Evolutionary conservation across 345 rosid species (phyloP).

Genomic region (Mercurialis annua): DNA sequence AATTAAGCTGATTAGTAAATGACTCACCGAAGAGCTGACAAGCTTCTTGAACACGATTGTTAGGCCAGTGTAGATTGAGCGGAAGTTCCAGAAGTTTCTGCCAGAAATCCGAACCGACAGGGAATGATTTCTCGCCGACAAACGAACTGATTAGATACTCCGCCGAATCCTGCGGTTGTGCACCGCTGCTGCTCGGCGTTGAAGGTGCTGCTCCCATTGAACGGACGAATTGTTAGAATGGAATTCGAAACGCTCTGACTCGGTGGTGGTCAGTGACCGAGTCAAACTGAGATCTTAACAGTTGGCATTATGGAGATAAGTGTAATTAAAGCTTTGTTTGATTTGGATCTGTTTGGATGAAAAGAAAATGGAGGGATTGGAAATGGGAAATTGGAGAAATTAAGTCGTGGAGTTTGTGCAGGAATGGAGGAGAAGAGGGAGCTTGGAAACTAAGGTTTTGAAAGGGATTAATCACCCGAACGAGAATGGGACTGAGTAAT

Average conservation of each 20-base stretch:
- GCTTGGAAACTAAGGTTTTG: constrained; percentile 46
- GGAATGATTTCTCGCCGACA: constrained; percentile 91
- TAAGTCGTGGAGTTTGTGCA: background rate
- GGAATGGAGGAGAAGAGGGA: constrained; percentile 10
- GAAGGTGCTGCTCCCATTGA: constrained; percentile 89
- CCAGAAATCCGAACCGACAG: constrained; percentile 89
- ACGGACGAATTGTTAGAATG: too few species aligned
- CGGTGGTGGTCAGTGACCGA: constrained; percentile 11
- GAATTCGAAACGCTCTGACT: constrained; percentile 4
- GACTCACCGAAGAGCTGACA: constrained; percentile 73
- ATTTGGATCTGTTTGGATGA: constrained; percentile 23
- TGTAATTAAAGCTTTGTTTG: constrained; percentile 2
- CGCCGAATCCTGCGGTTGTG: constrained; percentile 45
- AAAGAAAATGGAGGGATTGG: constrained; percentile 8
- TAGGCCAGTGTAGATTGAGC: constrained; percentile 63
- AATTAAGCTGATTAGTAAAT: background rate
- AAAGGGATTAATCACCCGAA: constrained; percentile 1
- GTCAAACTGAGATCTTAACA: constrained; percentile 38
- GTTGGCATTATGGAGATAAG: constrained; percentile 30
- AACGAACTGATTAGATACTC: constrained; percentile 75
- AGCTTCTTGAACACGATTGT: constrained; percentile 62
- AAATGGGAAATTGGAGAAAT: background rate
- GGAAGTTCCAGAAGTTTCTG: constrained; percentile 88
- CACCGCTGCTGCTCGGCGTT: constrained; percentile 49
- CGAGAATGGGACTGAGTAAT: background rate